phyloP scores from a whole-genome alignment of 371 early-diverging fungal species.

The Homolaphlyctis polyrhiza region DNA sequence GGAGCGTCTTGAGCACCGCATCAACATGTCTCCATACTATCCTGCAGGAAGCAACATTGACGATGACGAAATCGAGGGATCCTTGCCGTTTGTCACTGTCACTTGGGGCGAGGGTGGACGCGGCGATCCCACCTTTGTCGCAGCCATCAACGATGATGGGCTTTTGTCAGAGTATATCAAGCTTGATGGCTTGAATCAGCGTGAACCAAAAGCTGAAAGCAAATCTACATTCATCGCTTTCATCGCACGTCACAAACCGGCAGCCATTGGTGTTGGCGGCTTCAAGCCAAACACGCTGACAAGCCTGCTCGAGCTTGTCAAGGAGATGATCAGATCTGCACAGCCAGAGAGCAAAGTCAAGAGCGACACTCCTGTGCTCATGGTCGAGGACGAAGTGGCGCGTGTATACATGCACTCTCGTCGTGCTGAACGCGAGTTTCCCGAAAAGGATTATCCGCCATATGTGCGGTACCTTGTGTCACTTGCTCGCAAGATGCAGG shows the following conservation, averaged over 20 bases:
- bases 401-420: conserved; percentile 75
- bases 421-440: conserved; percentile 69
- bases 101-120: conserved; percentile 76
- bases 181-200: conserved; percentile 17
- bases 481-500: conserved; percentile 80
- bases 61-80: conserved; percentile 28
- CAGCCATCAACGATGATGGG: conserved; percentile 75
- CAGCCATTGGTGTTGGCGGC: conserved; percentile 81
- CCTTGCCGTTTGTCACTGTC: conserved; percentile 78
- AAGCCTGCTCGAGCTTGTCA: conserved; percentile 63
- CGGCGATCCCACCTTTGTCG: conserved; percentile 61
- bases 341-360: conserved; percentile 34
- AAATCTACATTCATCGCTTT: conserved; percentile 56
- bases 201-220: conserved; percentile 54
- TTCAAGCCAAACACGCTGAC: conserved; percentile 65
- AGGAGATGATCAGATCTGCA: conserved; percentile 47
- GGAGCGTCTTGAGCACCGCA: conserved; percentile 48
- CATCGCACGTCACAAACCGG: conserved; percentile 42
- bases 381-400: conserved; percentile 85
- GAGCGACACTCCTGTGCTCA: conserved; percentile 29
- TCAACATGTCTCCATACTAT: neutral
- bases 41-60: conserved; percentile 46
- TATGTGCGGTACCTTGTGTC: conserved; percentile 84
- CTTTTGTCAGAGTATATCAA: conserved; percentile 59
- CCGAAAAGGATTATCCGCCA: conserved; percentile 48